phyloP scores from a whole-genome alignment of 2,329 filamentous ascomycete genomes.

The Paracorniculantispora psalliotae region DNA sequence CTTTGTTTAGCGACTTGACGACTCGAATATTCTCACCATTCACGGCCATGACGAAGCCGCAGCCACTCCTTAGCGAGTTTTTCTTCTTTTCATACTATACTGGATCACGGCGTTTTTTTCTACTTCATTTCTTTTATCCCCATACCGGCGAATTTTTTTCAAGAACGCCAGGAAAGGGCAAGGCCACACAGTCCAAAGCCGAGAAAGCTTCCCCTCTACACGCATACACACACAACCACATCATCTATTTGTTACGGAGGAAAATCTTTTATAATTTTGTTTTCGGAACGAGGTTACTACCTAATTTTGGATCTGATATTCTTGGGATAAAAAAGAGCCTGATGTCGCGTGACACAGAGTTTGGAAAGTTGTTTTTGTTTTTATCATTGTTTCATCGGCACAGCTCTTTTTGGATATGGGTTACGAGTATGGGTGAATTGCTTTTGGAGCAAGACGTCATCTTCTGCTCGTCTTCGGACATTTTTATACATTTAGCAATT shows the following conservation, averaged over 20 bases:
- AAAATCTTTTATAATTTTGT: neutral
- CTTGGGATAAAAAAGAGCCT: neutral
- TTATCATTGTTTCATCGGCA: neutral
- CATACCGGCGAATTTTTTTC: neutral
- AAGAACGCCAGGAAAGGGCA: neutral
- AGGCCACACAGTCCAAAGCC: neutral
- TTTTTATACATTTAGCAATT: neutral
- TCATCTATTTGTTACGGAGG: neutral
- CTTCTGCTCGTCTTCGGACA: neutral
- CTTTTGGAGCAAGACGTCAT: neutral
- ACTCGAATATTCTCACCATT: neutral
- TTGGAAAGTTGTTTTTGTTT: conserved; percentile 8
- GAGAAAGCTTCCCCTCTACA: neutral
- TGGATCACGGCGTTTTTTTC: conserved; percentile 4
- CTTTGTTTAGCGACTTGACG: neutral
- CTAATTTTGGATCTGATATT: neutral
- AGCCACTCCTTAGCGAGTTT: neutral
- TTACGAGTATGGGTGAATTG: neutral
- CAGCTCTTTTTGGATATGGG: neutral
- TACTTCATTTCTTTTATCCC: neutral
- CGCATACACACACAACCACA: neutral
- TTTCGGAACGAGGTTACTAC: neutral
- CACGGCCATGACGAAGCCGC: neutral
- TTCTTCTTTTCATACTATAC: neutral
- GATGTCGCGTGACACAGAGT: neutral